Base-by-base conservation (phyloP, 805 yeast genomes). In the Barnettozyma botsteinii region DNA sequence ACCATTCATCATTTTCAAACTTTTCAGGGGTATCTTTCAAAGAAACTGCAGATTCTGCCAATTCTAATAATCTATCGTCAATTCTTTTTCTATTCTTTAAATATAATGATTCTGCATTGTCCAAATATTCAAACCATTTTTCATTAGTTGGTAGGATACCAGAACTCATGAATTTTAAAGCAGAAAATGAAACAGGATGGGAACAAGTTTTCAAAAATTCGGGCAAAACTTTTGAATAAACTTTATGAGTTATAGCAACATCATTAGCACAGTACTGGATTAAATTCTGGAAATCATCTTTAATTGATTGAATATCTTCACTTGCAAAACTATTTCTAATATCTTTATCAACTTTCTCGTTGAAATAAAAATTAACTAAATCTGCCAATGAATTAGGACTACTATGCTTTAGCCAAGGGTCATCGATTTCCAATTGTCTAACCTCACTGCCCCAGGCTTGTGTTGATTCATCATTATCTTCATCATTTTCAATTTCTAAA, bases 151-250 rank as follows among this genome's bases (percentile, higher is more conserved):
- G 96, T 30, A 94, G 62, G 35, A 89, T 75, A 33, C 85, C 74
- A 17, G 81, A 71, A 9, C 88, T 79, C 53, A 93, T 66, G 41
- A 77, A 81, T 48, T 82, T 70, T 33, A 93, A 64, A 2, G 96
- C 96, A 1, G 93, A 89, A 64, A 89, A 83, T 13, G 95, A 85
- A 2, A 91, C 95, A 0, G 98, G 97, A 60, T 93, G 98, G 0
- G 98, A 96, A 32, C 89, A 78, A 37, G 77, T 72, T 24, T 66
- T 52, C 21, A 73, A 59, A 53, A 85, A 93, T 26, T 66, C 63
- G 1, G 96, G 96, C 24, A 79, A 75, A 1, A 88, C 74, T 43
- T 76, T 76, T 42, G 70, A 66, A 48, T 81, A 80, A 3, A 91
- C 86, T 43, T 65, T 64, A 51, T 72, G 81, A 0, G 98, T 93